Conservation (phyloP, 1,284 basidiomycete species). For the Apiotrichum mycotoxinovorans region DNA sequence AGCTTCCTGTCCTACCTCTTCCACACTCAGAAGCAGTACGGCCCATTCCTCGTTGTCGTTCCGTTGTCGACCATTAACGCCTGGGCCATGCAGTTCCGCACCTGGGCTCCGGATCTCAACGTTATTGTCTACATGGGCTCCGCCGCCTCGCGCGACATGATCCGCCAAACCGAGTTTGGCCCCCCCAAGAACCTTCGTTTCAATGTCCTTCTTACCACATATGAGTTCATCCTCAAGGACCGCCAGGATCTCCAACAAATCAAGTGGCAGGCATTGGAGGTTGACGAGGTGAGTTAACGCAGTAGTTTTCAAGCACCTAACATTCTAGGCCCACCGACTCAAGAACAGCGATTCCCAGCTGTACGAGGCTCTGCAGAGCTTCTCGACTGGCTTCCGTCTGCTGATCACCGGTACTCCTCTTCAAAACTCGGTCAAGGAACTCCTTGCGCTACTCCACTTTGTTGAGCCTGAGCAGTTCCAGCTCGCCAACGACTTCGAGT, state of each 20-base stretch:
- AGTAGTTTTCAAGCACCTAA: background rate
- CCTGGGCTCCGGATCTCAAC: constrained; percentile 96
- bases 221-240: constrained; percentile 93
- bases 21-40: constrained; percentile 88
- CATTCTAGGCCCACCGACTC: constrained; percentile 78
- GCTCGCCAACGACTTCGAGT: constrained; percentile 91
- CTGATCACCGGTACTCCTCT: constrained; percentile 97
- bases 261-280: constrained; percentile 95
- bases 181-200: constrained; percentile 76
- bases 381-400: constrained; percentile 84
- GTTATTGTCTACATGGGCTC: constrained; percentile 96
- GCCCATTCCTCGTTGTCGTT: constrained; percentile 96
- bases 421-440: constrained; percentile 98
- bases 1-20: constrained; percentile 93
- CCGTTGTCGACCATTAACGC: constrained; percentile 96
- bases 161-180: constrained; percentile 90
- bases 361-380: constrained; percentile 88
- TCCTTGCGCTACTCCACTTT: constrained; percentile 97
- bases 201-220: constrained; percentile 96
- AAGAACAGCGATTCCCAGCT: constrained; percentile 98
- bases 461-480: constrained; percentile 92
- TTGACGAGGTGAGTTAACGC: constrained; percentile 72
- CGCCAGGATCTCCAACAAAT: constrained; percentile 83
- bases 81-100: constrained; percentile 92
- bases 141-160: constrained; percentile 80